Percentiles rank a stretch among this genome's conserved stretches.
phyloP scores from a whole-genome alignment of 208 protist genomes.

The Crithidia expoeki region DNA sequence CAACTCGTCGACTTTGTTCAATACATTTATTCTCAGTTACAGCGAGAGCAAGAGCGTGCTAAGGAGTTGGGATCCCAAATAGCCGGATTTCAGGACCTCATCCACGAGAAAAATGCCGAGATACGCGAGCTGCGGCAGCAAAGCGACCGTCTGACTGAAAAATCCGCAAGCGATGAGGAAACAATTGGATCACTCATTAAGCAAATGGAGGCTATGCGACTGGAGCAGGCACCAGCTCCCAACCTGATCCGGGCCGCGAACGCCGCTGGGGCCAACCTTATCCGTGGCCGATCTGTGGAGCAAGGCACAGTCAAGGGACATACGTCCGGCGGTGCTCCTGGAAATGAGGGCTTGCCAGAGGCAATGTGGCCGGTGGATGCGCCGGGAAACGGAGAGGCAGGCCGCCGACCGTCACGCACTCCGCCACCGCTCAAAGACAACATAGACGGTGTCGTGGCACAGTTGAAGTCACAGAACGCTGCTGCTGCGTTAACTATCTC shows the following conservation, averaged over 20 bases:
- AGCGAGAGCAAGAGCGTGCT: constrained; percentile 30
- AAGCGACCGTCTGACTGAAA: constrained; percentile 60
- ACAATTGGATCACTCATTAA: constrained; percentile 73
- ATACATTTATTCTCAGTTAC: constrained; percentile 44
- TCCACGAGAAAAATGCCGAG: constrained; percentile 62
- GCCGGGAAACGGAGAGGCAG: constrained; percentile 3
- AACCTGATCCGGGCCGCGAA: neutral
- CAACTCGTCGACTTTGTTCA: constrained; percentile 69
- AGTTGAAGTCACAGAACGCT: constrained; percentile 23
- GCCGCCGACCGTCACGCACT: constrained; percentile 11
- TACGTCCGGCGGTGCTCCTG: constrained; percentile 2
- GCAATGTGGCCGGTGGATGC: neutral
- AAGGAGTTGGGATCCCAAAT: constrained; percentile 59
- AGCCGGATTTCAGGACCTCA: constrained; percentile 36
- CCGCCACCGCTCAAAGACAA: constrained; percentile 11
- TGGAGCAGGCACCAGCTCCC: neutral
- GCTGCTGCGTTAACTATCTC: constrained; percentile 30
- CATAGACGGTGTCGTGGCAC: neutral
- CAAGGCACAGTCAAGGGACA: constrained; percentile 9
- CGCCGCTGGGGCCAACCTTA: neutral
- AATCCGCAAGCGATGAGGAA: constrained; percentile 73
- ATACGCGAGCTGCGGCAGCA: constrained; percentile 62
- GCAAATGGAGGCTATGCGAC: constrained; percentile 59
- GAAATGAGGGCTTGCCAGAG: constrained; percentile 5
- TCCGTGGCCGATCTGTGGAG: constrained; percentile 7